These are phyloP conservation scores for Daldinia loculata DNA, from an alignment of 495 filamentous ascomycete species.

Conservation along the genomic window DNA sequence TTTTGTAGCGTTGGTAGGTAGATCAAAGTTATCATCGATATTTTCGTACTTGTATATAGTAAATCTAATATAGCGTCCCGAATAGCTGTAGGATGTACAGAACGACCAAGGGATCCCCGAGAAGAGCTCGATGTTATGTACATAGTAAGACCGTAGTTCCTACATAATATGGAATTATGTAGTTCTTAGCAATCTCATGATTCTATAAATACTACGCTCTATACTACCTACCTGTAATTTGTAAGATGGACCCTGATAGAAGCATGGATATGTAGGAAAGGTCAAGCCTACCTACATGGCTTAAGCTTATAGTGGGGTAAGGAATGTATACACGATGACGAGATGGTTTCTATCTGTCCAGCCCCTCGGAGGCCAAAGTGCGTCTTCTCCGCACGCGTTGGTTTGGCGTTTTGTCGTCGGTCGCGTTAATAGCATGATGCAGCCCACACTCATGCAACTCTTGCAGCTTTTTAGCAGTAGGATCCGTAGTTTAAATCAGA, in stretches of 20 bases:
- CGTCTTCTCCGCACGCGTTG: slow-evolving; percentile 28
- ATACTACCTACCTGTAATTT: too few relatives aligned
- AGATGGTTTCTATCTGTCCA: slow-evolving; percentile 21
- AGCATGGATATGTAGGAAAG: not conserved
- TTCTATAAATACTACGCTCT: not conserved
- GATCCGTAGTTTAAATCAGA: slow-evolving; percentile 5
- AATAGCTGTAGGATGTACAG: not conserved
- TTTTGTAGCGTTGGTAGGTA: not conserved
- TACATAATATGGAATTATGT: not conserved
- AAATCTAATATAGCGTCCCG: not conserved
- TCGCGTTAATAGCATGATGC: slow-evolving; percentile 25
- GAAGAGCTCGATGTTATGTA: not conserved
- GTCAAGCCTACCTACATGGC: not conserved
- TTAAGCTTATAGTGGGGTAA: slow-evolving; percentile 17
- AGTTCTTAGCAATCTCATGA: not conserved
- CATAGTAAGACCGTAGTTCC: not conserved
- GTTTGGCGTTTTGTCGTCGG: slow-evolving; percentile 38
- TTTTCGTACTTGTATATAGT: not conserved
- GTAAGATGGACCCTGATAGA: too few relatives aligned
- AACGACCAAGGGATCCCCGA: not conserved
- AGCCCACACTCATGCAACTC: slow-evolving; percentile 20
- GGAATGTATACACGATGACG: slow-evolving; percentile 20
- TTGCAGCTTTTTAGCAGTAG: slow-evolving; percentile 10
- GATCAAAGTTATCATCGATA: not conserved
- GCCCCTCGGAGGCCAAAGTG: slow-evolving; percentile 19